Evolutionary conservation across 441 rosid species (phyloP).

Genomic region (Rhodomyrtus psidioides): DNA sequence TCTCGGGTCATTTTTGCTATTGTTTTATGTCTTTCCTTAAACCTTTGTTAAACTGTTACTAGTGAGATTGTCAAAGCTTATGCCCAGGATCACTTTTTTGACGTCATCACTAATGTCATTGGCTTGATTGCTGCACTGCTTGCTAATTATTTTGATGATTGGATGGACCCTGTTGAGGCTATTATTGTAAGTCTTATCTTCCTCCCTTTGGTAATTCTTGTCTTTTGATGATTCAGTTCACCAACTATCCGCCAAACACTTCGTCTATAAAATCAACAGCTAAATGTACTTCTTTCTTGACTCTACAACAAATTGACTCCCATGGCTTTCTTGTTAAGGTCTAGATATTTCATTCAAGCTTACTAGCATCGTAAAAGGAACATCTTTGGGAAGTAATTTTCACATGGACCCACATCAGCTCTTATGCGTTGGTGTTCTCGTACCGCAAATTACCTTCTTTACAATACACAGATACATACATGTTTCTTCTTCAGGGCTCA

Average conservation of each 20-base stretch:
- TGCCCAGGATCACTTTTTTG: constrained; percentile 95
- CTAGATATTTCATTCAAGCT: not conserved
- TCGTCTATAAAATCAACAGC: not conserved
- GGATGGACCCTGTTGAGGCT: constrained; percentile 97
- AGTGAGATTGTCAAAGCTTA: constrained; percentile 87
- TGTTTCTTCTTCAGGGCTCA: not conserved
- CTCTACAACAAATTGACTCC: not conserved
- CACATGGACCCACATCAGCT: not conserved
- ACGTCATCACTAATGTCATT: constrained; percentile 76
- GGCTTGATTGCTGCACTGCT: constrained; percentile 86
- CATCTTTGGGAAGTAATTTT: not conserved
- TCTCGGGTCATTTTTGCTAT: not conserved
- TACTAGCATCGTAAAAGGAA: not conserved
- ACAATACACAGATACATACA: not conserved
- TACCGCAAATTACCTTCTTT: not conserved
- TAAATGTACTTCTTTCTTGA: not conserved
- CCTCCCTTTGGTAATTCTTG: not conserved
- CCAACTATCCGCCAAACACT: not conserved
- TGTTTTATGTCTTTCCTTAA: not conserved
- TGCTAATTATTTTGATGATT: constrained; percentile 66
- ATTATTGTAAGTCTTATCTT: constrained; percentile 54
- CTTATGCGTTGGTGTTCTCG: not conserved
- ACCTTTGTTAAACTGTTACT: constrained; percentile 46
- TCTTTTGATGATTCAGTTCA: not conserved
- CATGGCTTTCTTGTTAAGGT: not conserved